phyloP scores from a whole-genome alignment of 805 yeast genomes.

The Wickerhamiella musiphila region DNA sequence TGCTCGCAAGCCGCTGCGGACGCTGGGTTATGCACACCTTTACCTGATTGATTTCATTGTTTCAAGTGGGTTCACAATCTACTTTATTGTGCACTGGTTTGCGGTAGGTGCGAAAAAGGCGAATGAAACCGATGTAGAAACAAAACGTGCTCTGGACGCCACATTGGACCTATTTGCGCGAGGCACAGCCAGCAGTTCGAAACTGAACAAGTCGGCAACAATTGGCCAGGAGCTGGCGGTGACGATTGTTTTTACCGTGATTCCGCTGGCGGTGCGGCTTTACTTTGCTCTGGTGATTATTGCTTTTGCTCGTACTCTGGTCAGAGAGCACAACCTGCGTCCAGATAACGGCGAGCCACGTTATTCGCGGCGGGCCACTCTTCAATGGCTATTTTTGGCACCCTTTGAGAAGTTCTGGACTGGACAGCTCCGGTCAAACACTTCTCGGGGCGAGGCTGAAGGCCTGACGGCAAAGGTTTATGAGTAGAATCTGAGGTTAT shows the following conservation, averaged over 20 bases:
- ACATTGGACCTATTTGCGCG: not conserved
- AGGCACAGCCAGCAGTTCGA: conserved; percentile 1
- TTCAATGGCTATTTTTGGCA: conserved; percentile 17
- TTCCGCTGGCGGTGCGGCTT: conserved; percentile 29
- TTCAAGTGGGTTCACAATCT: conserved; percentile 52
- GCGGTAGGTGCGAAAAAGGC: conserved; percentile 15
- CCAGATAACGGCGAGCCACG: conserved; percentile 21
- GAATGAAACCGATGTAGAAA: conserved; percentile 7
- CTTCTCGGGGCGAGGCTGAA: not conserved
- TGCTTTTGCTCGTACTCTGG: conserved; percentile 38
- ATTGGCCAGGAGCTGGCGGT: conserved; percentile 23
- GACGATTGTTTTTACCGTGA: conserved; percentile 33
- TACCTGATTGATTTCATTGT: conserved; percentile 51
- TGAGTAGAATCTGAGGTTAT: conserved; percentile 1
- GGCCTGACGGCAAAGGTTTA: not conserved
- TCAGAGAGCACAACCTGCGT: conserved; percentile 26
- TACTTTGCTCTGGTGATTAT: conserved; percentile 39
- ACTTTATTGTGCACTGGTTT: conserved; percentile 68
- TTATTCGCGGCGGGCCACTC: conserved; percentile 18
- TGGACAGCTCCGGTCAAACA: conserved; percentile 11
- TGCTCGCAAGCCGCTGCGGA: conserved; percentile 39
- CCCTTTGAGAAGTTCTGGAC: conserved; percentile 22
- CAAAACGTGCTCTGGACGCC: not conserved
- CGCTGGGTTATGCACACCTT: conserved; percentile 44
- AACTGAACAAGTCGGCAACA: conserved; percentile 13